These are phyloP conservation scores for Rhizopus sp. DNA, from an alignment of 371 early-diverging fungal species.

Conservation along the genomic window DNA sequence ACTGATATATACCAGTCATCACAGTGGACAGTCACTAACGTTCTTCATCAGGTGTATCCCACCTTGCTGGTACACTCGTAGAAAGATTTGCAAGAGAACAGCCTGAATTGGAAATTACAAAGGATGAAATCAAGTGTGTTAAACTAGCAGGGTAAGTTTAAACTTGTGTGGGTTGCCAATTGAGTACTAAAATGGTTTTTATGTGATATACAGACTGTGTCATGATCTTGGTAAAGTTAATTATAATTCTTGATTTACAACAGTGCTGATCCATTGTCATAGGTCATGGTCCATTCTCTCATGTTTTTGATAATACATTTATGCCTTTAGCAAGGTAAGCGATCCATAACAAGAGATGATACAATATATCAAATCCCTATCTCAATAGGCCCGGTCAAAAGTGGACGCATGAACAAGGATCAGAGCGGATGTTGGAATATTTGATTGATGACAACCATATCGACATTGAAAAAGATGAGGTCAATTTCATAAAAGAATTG, in stretches of 20 bases:
- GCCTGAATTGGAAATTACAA: slow-evolving; percentile 79
- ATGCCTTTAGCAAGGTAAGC: slow-evolving; percentile 64
- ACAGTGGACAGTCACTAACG: background rate
- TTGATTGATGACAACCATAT: slow-evolving; percentile 82
- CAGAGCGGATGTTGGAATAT: slow-evolving; percentile 88
- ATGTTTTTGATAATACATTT: slow-evolving; percentile 88
- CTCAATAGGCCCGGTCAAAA: slow-evolving; percentile 53
- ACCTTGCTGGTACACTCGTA: slow-evolving; percentile 79
- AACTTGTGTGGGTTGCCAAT: background rate
- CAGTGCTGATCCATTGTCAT: background rate
- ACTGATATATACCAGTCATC: too few relatives aligned
- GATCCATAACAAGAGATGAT: background rate
- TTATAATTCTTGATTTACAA: background rate
- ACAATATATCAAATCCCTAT: background rate
- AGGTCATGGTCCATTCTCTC: slow-evolving; percentile 78
- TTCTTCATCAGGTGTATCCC: slow-evolving; percentile 64
- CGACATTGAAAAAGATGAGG: slow-evolving; percentile 66
- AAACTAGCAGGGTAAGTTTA: slow-evolving; percentile 77
- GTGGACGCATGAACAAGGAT: slow-evolving; percentile 92
- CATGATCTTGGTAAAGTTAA: slow-evolving; percentile 87
- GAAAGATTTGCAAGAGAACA: slow-evolving; percentile 72
- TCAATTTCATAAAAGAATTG: slow-evolving; percentile 83
- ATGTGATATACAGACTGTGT: slow-evolving; percentile 54
- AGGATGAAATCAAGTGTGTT: slow-evolving; percentile 82
- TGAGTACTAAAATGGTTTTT: background rate